phyloP scores from a whole-genome alignment of 75 land plant species.

The Sequoia sempervirens region DNA sequence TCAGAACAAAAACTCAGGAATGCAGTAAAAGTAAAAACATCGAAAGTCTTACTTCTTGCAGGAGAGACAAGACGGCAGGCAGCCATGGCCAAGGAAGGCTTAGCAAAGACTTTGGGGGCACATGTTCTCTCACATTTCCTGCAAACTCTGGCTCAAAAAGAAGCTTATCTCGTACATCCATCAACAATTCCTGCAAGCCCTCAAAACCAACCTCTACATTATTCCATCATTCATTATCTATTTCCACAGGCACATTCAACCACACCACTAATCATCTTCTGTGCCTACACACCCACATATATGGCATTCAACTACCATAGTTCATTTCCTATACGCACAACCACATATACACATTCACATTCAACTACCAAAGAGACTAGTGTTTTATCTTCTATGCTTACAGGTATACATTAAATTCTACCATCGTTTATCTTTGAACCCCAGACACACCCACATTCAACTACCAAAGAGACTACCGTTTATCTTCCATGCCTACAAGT shows the following conservation, averaged over 20 bases:
- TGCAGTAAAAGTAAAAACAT: not conserved
- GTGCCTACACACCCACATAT: no score
- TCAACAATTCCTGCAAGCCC: slow-evolving; percentile 46
- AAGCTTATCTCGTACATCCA: slow-evolving; percentile 80
- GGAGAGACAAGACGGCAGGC: slow-evolving; percentile 59
- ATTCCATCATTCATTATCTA: not conserved
- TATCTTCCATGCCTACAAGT: no score
- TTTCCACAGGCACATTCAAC: not conserved
- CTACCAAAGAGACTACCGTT: no score
- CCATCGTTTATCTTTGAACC: no score
- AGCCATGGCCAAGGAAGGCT: slow-evolving; percentile 62
- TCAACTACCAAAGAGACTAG: no score
- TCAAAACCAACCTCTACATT: not conserved
- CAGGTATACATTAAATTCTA: no score
- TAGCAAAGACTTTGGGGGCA: slow-evolving; percentile 52
- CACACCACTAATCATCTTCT: not conserved
- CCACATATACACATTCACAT: no score
- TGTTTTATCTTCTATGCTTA: no score
- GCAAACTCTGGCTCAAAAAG: slow-evolving; percentile 74
- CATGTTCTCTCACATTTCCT: slow-evolving; percentile 53
- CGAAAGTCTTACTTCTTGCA: slow-evolving; percentile 54
- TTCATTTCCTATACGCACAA: not conserved
- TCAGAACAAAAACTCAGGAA: not conserved
- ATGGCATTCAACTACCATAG: no score
- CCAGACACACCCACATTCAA: no score